These are phyloP conservation scores for Candida patagonica DNA, from an alignment of 805 yeast genomes.

Conservation along the genomic window DNA sequence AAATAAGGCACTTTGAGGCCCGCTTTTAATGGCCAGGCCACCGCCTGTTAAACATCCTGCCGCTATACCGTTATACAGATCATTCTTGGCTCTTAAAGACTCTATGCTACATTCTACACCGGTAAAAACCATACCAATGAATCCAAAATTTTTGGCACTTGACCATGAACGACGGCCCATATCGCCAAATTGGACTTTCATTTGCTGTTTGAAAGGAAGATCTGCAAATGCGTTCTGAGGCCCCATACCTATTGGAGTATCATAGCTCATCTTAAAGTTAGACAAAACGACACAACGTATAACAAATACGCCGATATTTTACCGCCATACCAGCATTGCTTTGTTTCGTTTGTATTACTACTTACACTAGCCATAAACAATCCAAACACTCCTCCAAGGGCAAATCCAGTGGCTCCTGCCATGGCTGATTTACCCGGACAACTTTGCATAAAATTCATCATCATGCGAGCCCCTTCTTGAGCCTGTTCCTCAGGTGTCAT, in stretches of 20 bases:
- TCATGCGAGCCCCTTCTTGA: constrained; percentile 74
- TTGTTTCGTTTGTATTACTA: constrained; percentile 8
- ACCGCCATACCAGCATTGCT: no score
- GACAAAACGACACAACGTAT: no score
- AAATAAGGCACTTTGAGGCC: constrained; percentile 82
- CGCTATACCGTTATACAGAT: constrained; percentile 78
- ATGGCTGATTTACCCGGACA: constrained; percentile 91
- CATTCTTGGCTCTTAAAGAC: constrained; percentile 77
- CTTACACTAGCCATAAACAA: constrained; percentile 59
- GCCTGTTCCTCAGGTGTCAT: constrained; percentile 92
- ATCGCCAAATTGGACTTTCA: constrained; percentile 82
- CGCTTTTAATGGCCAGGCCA: constrained; percentile 83
- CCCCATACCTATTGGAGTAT: constrained; percentile 57
- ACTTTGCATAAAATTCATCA: constrained; percentile 76
- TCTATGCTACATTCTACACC: constrained; percentile 91
- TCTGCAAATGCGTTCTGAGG: constrained; percentile 56
- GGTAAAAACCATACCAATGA: constrained; percentile 80
- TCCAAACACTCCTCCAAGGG: constrained; percentile 92
- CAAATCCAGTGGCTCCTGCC: constrained; percentile 91
- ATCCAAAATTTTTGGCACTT: constrained; percentile 90
- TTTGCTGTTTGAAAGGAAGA: constrained; percentile 84
- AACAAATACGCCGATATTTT: no score
- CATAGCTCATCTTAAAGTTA: constrained; percentile 72
- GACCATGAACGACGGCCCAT: constrained; percentile 85
- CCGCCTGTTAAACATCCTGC: constrained; percentile 98